These are phyloP conservation scores for Diphasiastrum complanatum DNA, from an alignment of 83 land plant species.

Conservation along the genomic window DNA sequence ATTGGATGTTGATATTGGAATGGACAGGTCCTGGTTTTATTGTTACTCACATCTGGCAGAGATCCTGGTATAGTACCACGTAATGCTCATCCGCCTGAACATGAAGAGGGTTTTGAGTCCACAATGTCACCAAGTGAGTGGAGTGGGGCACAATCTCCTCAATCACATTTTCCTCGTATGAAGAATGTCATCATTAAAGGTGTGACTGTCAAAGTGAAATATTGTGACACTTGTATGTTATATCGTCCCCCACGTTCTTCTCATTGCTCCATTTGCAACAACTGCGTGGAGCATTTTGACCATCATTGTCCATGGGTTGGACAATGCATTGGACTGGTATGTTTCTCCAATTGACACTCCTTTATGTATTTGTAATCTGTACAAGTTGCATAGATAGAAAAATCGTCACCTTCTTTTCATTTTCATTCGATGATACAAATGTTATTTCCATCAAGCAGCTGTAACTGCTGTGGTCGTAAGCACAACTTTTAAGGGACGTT, in stretches of 20 bases:
- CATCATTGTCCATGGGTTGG: conserved; percentile 46
- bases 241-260: conserved; percentile 33
- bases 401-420: too few species aligned
- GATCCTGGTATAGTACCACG: conserved; percentile 13
- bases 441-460: too few species aligned
- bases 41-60: conserved; percentile 8
- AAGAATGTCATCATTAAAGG: conserved; percentile 32
- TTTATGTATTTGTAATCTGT: too few species aligned
- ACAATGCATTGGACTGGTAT: conserved; percentile 36
- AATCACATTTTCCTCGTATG: not conserved
- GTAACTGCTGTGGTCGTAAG: too few species aligned
- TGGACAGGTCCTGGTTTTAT: conserved; percentile 12
- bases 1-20: too few species aligned
- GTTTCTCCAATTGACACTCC: too few species aligned
- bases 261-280: conserved; percentile 37
- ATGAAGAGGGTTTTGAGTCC: not conserved
- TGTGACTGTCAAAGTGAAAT: conserved; percentile 26
- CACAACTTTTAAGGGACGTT: too few species aligned
- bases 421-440: too few species aligned
- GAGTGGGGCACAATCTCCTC: conserved; percentile 2
- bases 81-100: conserved; percentile 15
- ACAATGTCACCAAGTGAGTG: not conserved
- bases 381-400: too few species aligned
- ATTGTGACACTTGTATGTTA: conserved; percentile 29
- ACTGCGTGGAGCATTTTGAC: conserved; percentile 41